These are phyloP conservation scores for Mallotus repandus DNA, from an alignment of 441 rosid species.

Conservation along the genomic window DNA sequence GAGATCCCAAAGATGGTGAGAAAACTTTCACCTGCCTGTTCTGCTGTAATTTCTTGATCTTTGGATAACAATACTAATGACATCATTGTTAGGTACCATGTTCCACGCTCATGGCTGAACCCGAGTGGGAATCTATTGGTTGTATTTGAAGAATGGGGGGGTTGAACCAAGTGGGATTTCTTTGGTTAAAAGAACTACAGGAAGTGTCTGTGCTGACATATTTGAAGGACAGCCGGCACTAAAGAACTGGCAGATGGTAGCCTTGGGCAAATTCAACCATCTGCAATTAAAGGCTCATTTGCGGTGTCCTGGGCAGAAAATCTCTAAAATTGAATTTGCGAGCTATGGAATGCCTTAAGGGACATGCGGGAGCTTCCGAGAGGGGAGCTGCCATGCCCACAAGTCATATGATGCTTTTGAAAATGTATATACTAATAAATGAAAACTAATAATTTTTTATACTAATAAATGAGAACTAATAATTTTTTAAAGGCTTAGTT, in stretches of 20 bases:
- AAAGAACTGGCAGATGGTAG: conserved; percentile 49
- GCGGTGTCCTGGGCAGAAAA: conserved; percentile 79
- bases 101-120: conserved; percentile 87
- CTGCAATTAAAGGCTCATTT: conserved; percentile 84
- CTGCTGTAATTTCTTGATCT: not conserved
- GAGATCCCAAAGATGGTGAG: conserved; percentile 94
- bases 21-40: not conserved
- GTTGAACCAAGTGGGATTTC: conserved; percentile 70
- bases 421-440: conserved; percentile 52
- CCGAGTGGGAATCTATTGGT: conserved; percentile 79
- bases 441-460: not conserved
- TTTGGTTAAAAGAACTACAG: conserved; percentile 68
- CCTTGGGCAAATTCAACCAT: conserved; percentile 54
- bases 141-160: conserved; percentile 99
- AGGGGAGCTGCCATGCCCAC: conserved; percentile 81
- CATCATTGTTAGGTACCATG: conserved; percentile 64
- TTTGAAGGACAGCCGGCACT: conserved; percentile 79
- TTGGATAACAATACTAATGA: not conserved
- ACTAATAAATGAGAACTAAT: not conserved
- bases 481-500: not conserved
- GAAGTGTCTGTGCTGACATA: conserved; percentile 72
- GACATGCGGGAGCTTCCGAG: conserved; percentile 71
- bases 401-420: conserved; percentile 86
- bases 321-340: conserved; percentile 77
- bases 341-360: conserved; percentile 93